Conservation (phyloP, 495 filamentous ascomycete species). For the Xylaria scruposa region DNA sequence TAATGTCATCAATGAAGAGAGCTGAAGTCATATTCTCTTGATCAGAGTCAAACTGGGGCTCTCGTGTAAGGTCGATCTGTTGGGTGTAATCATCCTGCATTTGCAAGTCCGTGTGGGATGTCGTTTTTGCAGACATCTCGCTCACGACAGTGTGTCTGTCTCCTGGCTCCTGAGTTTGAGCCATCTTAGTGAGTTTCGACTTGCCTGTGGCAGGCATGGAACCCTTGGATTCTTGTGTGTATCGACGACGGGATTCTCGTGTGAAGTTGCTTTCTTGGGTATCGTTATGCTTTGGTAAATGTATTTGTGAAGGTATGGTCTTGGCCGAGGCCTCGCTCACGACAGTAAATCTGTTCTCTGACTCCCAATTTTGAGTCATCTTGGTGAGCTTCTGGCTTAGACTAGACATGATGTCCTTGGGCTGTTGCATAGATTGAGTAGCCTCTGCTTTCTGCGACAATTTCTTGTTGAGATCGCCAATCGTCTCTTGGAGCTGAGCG, state of each 20-base stretch:
- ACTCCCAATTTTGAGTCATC: slow-evolving; percentile 46
- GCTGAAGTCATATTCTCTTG: slow-evolving; percentile 60
- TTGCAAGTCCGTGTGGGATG: slow-evolving; percentile 42
- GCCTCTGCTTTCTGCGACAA: slow-evolving; percentile 33
- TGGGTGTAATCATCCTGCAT: slow-evolving; percentile 51
- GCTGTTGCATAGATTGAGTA: slow-evolving; percentile 34
- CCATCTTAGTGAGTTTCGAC: slow-evolving; percentile 44
- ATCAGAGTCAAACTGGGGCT: slow-evolving; percentile 18
- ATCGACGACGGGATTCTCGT: slow-evolving; percentile 35
- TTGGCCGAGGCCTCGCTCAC: slow-evolving; percentile 38
- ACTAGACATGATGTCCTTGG: slow-evolving; percentile 41
- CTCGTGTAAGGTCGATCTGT: slow-evolving; percentile 49
- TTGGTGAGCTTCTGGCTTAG: slow-evolving; percentile 42
- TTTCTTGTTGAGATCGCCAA: slow-evolving; percentile 46
- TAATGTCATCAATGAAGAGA: slow-evolving; percentile 63
- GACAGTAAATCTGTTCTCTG: slow-evolving; percentile 37
- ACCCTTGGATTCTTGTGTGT: slow-evolving; percentile 42
- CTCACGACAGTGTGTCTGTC: slow-evolving; percentile 34
- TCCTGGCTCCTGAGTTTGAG: slow-evolving; percentile 46
- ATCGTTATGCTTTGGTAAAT: slow-evolving; percentile 47
- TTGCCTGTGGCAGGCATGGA: slow-evolving; percentile 41
- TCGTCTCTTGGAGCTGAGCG: slow-evolving; percentile 45
- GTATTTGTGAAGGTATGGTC: slow-evolving; percentile 37
- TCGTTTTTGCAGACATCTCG: slow-evolving; percentile 41
- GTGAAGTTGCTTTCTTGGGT: slow-evolving; percentile 50